Evolutionary conservation across 2,329 filamentous ascomycete species (phyloP), one percentile per base, ranked within the genome.

Genomic region (Chlorencoelia australis): DNA sequence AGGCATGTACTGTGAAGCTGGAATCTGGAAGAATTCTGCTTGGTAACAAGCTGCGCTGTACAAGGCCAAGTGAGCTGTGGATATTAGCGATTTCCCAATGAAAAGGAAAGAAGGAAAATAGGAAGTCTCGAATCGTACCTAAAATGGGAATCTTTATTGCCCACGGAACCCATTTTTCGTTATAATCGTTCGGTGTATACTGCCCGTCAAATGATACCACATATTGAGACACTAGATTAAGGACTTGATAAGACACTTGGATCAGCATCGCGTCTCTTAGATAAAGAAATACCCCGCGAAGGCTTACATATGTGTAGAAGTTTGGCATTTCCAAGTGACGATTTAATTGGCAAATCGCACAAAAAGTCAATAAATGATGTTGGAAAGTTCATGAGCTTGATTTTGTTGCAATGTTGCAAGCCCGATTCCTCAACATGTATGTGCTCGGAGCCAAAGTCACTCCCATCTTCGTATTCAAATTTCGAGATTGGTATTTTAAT

Each of bases 341-440:
- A 13, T 5, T 48, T 48, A 20, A 55, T 46, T 11, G 49, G 47
- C 29, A 56, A 39, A 3, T 41, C 42, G 56, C 40, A 65, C 65
- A 58, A 63, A 11, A 24, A 24, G 7, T 24, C 21, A 11, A 24
- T 24, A 24, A n/a, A n/a, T n/a, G n/a, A n/a, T n/a, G n/a, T n/a
- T n/a, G n/a, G n/a, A n/a, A n/a, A n/a, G n/a, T n/a, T n/a, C n/a
- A n/a, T n/a, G n/a, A n/a, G n/a, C n/a, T n/a, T n/a, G n/a, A n/a
- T n/a, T n/a, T n/a, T n/a, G n/a, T n/a, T n/a, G n/a, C n/a, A n/a
- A n/a, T n/a, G n/a, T n/a, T n/a, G n/a, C n/a, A n/a, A n/a, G n/a
- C n/a, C n/a, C n/a, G n/a, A n/a, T n/a, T n/a, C n/a, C n/a, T n/a
- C n/a, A n/a, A n/a, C n/a, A n/a, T n/a, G n/a, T n/a, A n/a, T n/a